Evolutionary conservation across 108 stramenopile species (phyloP).

Genomic region (Tribonema minus): DNA sequence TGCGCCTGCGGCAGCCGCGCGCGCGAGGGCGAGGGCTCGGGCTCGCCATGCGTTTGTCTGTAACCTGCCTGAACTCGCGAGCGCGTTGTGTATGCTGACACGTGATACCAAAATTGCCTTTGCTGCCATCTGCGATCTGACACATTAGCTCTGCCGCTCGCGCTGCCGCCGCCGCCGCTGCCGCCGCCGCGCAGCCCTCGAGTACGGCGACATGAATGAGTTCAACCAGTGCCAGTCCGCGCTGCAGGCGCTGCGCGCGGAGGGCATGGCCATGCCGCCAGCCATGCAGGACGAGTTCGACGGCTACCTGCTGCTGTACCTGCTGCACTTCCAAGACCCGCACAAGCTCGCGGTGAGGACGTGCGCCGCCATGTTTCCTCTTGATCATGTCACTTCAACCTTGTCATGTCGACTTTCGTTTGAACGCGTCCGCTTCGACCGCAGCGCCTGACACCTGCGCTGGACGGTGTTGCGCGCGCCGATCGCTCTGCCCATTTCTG

Average conservation of each 20-base stretch:
- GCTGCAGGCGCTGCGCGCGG: slow-evolving; percentile 57
- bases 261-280: too few relatives aligned
- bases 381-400: too few relatives aligned
- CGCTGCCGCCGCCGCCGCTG: neutral
- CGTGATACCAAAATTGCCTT: neutral
- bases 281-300: slow-evolving; percentile 71
- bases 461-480: neutral
- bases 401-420: neutral
- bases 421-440: neutral
- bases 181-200: slow-evolving; percentile 45
- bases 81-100: neutral
- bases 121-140: neutral
- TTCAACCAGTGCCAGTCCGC: slow-evolving; percentile 78
- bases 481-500: neutral
- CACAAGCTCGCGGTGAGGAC: neutral
- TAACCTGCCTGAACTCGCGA: too few relatives aligned
- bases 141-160: neutral
- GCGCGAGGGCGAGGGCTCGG: too few relatives aligned
- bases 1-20: too few relatives aligned
- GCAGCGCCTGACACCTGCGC: neutral
- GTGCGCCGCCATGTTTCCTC: neutral
- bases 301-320: slow-evolving; percentile 67
- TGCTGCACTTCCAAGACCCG: slow-evolving; percentile 59
- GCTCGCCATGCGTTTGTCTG: too few relatives aligned
- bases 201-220: slow-evolving; percentile 73